Evolutionary conservation across 163 green algal genomes (phyloP), one percentile per base, ranked within the genome.

Genomic region (Smithsoniella earleae): DNA sequence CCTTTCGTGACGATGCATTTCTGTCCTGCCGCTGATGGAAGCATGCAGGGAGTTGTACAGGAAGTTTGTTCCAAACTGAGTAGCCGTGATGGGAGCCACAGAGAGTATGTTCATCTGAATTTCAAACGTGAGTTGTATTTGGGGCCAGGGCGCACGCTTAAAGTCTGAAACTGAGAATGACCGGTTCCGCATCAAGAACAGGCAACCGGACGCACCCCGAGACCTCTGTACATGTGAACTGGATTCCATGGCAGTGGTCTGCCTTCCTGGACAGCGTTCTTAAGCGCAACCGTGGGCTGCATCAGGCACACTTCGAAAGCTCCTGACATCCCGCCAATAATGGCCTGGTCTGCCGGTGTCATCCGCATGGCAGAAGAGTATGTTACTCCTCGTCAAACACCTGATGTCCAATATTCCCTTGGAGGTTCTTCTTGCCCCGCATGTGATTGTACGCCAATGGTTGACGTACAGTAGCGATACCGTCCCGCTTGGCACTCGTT

Each of bases 21-120:
- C 3, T 55, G 18, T 3, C 78, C 72, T 22, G 38, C 38, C 37
- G 8, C 37, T 64, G n/a, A 46, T 64, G 16, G 73, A 25, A 6
- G 8, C 49, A 34, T 69, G 58, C 34, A 69, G 25, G 4, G 45
- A 65, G 16, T 66, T 66, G 62, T 66, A 64, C 18, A 66, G 6
- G 27, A 65, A 46, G 58, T 95, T 94, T 6, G 88, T 86, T 2
- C 87, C 92, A 81, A 97, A 96, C 79, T 97, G 91, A 1, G 89
- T 83, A 0, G 91, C 90, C 18, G 91, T 97, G 79, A 97, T 97
- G 25, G 92, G 92, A 38, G 90, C 88, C 73, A 97, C 95, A 73
- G 81, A 88, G 62, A 85, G 74, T 4, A 88, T 78, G 79, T 92
- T 95, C 73, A 96, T 81, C 81, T 90, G 79, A 73, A 82, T 49